Evolutionary conservation across 176 grass and related monocot genomes (phyloP), one percentile per base, ranked within the genome.

Genomic region (Melocanna baccifera): DNA sequence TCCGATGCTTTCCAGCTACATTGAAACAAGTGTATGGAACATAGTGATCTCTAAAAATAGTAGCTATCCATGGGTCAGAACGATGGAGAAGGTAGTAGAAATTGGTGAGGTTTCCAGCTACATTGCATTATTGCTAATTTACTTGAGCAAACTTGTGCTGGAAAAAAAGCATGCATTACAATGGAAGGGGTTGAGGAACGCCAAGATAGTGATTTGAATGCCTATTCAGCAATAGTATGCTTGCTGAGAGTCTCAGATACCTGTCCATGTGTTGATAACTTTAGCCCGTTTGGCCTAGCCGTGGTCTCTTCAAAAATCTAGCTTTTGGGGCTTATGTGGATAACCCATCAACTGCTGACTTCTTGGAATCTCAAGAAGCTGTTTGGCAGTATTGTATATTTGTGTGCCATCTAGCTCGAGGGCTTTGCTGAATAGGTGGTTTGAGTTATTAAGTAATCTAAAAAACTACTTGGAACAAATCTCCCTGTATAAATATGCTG

Each of bases 1-100:
- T 50, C 15, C 4, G 7, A 80, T 84, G 51, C 69, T 75, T 77
- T 75, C 69, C 81, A 28, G 62, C 20, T 73, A 28, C 62, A 57
- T 81, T 53, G 43, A 73, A 65, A 40, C 12, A 42, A 74, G 0
- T 20, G 0, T 23, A 75, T 0, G 20, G 47, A 45, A 47, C 3
- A 12, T 50, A 50, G 20, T 39, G 19, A 32, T 76, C 53, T 59
- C 48, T 76, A 28, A 39, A 87, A 69, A 30, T 81, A 48, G 26
- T 37, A 34, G 20, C 52, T 68, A 19, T 68, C 22, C 6, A 71
- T 11, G 0, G 12, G 30, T 63, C 23, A 64, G 37, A 34, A 0
- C 11, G n/a, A 63, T 67, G 12, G 3, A 61, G 23, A 26, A 61
- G 58, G 11, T 61, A 26, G 23, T 61, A 61, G 23, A 61, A 61